phyloP scores from a whole-genome alignment of 2,329 filamentous ascomycete genomes.

The Verticillium tricorpus region DNA sequence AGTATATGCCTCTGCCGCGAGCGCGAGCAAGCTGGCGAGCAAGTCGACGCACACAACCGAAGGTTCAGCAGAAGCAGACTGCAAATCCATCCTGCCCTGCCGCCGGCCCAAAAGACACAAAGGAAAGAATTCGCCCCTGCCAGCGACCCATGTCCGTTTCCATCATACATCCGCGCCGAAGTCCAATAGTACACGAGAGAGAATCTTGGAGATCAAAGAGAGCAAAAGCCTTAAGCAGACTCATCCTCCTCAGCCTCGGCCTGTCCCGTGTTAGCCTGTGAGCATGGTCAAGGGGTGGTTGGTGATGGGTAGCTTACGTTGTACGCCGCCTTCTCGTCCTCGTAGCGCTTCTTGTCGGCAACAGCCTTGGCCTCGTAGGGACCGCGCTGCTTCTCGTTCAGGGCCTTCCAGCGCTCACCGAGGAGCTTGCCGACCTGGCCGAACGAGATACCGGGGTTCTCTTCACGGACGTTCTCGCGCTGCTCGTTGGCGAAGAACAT shows the following conservation, averaged over 20 bases:
- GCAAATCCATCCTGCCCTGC: background rate
- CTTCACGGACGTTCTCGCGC: conserved; percentile 94
- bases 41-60: background rate
- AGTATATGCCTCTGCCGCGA: background rate
- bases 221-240: conserved; percentile 27
- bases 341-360: conserved; percentile 97
- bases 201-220: background rate
- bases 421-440: conserved; percentile 98
- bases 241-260: conserved; percentile 55
- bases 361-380: conserved; percentile 98
- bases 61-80: conserved; percentile 6
- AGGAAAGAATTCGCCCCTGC: background rate
- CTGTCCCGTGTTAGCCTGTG: conserved; percentile 32
- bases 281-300: background rate
- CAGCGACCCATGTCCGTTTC: background rate
- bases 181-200: conserved; percentile 1
- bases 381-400: conserved; percentile 85
- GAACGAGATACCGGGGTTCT: conserved; percentile 97
- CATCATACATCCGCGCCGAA: conserved; percentile 1
- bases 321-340: conserved; percentile 95
- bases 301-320: conserved; percentile 56
- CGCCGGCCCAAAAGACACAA: background rate
- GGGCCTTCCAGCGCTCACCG: conserved; percentile 97
- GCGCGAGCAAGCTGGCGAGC: background rate
- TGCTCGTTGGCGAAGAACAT: conserved; percentile 99